phyloP scores from a whole-genome alignment of 2,329 filamentous ascomycete genomes.

The Penicillium decumbens region DNA sequence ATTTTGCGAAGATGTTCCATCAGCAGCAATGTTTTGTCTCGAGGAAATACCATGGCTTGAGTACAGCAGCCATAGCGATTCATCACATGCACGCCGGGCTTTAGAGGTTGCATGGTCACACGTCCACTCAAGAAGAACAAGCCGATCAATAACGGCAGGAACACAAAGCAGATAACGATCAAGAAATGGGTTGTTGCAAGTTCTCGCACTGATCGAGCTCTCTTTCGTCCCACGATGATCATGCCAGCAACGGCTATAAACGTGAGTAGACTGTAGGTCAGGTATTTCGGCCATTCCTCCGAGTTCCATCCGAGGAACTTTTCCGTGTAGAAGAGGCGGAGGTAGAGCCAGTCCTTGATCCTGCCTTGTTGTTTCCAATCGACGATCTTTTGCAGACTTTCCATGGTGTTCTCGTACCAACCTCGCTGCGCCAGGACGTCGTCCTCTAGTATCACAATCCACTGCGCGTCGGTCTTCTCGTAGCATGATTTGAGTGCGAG shows the following conservation, averaged over 20 bases:
- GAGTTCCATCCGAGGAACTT: slow-evolving; percentile 45
- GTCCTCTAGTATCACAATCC: slow-evolving; percentile 47
- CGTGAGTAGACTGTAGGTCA: background rate
- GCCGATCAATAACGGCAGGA: background rate
- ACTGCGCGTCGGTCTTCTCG: slow-evolving; percentile 36
- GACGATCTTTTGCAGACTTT: slow-evolving; percentile 36
- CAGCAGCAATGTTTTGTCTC: background rate
- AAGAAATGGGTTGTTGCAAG: background rate
- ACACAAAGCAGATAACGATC: background rate
- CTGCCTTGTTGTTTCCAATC: slow-evolving; percentile 4
- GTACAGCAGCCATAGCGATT: background rate
- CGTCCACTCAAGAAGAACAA: background rate
- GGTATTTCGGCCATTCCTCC: slow-evolving; percentile 29
- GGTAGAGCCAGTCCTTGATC: slow-evolving; percentile 35
- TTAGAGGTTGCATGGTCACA: background rate
- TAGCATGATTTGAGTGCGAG: slow-evolving; percentile 41
- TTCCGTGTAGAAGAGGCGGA: slow-evolving; percentile 48
- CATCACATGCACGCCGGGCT: background rate
- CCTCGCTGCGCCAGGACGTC: slow-evolving; percentile 46
- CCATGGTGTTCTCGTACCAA: slow-evolving; percentile 44
- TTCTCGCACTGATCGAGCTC: background rate
- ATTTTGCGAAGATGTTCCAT: background rate
- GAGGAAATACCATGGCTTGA: background rate
- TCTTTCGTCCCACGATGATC: background rate
- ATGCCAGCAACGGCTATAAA: background rate